A percentile compares a stretch with the other conserved stretches of the same genome.
Conservation (phyloP, 352 stramenopile genomes). For the Elongisporangium undulatum region DNA sequence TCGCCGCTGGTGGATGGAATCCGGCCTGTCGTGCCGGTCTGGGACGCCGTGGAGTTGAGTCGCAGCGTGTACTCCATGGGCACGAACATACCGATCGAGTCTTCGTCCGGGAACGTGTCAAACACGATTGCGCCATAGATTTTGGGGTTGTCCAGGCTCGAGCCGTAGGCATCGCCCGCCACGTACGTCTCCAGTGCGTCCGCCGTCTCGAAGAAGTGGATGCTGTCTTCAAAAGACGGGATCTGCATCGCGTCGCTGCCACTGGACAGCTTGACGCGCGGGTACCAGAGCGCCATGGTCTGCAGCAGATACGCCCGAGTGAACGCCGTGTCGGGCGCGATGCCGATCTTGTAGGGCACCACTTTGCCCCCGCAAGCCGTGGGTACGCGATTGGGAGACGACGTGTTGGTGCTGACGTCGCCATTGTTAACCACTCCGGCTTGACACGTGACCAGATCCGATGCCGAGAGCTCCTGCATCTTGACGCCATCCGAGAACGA, state of each 20-base stretch:
- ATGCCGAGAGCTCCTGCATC: slow-evolving; percentile 30
- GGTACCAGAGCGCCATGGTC: slow-evolving; percentile 50
- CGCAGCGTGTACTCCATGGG: slow-evolving; percentile 59
- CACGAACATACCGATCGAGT: slow-evolving; percentile 29
- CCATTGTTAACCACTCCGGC: slow-evolving; percentile 23
- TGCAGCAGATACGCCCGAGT: slow-evolving; percentile 58
- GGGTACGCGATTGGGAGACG: slow-evolving; percentile 37
- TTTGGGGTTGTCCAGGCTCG: slow-evolving; percentile 39
- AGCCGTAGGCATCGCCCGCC: slow-evolving; percentile 38
- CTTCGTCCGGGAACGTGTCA: slow-evolving; percentile 30
- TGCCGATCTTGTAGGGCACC: slow-evolving; percentile 69
- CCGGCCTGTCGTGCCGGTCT: slow-evolving; percentile 22
- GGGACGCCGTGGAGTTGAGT: slow-evolving; percentile 52
- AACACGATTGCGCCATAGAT: slow-evolving; percentile 71
- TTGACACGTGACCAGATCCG: slow-evolving; percentile 21
- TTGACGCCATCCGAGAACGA: slow-evolving; percentile 30
- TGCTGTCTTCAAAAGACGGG: slow-evolving; percentile 54
- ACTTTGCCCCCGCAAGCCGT: slow-evolving; percentile 41
- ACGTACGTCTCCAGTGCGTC: slow-evolving; percentile 50
- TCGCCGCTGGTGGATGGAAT: slow-evolving; percentile 38
- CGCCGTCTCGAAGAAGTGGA: slow-evolving; percentile 58
- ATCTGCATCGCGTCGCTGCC: slow-evolving; percentile 26
- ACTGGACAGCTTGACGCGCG: slow-evolving; percentile 41
- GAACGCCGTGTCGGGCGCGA: slow-evolving; percentile 60
- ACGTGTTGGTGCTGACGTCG: slow-evolving; percentile 25